These are phyloP conservation scores for Styphnolobium japonicum DNA, from an alignment of 306 rosid genomes.

Conservation along the genomic window DNA sequence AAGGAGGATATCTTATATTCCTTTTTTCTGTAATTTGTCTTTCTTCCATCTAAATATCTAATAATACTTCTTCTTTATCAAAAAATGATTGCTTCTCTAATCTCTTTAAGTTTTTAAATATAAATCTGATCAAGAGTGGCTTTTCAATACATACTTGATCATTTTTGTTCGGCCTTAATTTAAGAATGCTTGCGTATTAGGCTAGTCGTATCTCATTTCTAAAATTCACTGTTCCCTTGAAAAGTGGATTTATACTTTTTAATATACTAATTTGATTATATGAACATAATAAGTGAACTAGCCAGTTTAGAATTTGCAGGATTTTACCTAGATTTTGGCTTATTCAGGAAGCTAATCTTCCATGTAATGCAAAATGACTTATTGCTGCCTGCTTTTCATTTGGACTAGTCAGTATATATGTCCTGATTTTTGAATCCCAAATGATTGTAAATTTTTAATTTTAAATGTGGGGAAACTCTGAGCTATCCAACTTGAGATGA, in stretches of 20 bases:
- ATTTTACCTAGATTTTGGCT: not conserved
- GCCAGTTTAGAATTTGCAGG: not conserved
- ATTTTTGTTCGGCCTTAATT: not conserved
- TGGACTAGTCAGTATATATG: not conserved
- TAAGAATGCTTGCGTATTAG: not conserved
- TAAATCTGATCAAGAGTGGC: not conserved
- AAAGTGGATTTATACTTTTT: not conserved
- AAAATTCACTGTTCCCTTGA: not conserved
- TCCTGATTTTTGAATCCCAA: not conserved
- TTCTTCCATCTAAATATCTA: not conserved
- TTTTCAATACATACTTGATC: not conserved
- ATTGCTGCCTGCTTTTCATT: not conserved
- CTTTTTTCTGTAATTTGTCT: not conserved
- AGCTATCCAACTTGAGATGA: not conserved
- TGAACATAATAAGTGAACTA: not conserved
- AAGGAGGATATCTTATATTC: not conserved
- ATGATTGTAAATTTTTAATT: not conserved
- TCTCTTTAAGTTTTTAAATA: not conserved
- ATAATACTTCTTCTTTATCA: not conserved
- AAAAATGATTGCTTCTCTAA: not conserved
- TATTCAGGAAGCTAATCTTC: not conserved
- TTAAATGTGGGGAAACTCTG: conserved; percentile 11
- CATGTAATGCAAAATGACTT: not conserved
- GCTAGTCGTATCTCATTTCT: not conserved
- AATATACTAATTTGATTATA: not conserved